Base-by-base conservation (phyloP, 768 basidiomycete genomes). In the Podaxis carcinomalis region DNA sequence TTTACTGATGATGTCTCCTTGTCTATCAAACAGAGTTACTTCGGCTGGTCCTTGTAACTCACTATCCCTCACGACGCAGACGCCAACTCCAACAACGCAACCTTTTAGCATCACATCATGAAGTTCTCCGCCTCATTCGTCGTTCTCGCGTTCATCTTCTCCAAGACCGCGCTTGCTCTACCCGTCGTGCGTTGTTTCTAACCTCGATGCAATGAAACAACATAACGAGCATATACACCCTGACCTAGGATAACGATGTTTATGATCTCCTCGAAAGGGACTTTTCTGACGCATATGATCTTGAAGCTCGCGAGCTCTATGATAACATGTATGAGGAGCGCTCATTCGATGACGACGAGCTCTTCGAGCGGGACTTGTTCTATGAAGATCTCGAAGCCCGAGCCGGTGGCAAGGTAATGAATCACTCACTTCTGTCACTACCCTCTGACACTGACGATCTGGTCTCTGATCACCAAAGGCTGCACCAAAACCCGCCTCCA, bases 1-100 rank as follows among this genome's bases (percentile, higher is more conserved):
- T 36, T n/a, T 32, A 1, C 51, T 52, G 51, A 52, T 32, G 9
- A 1, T 32, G 32, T 32, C 28, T 32, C 32, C 6, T 11, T 1
- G 14, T 36, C 9, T 21, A 1, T 19, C 35, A 23, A 10, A 10
- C 54, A 56, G 44, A 57, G 42, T 42, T 56, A 56, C 54, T 44
- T 56, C 37, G 54, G 54, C 54, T 44, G 54, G 54, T 42, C 54
- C 54, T 49, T 42, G 54, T 56, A 56, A 42, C 37, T 56, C 5
- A 4, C 40, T 13, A 39, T 23, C 21, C 14, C 23, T 56, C 23
- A 25, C 23, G 4, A 42, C 40, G 2, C 14, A 27, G 5, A 23
- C 21, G 21, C 5, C 13, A 49, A 49, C 25, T 2, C 21, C 46
- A 40, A 40, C 4, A 23, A 49, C 21, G 23, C 10, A 27, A 49